Evolutionary conservation across 108 stramenopile species (phyloP).

Genomic region (Parmales sp.): DNA sequence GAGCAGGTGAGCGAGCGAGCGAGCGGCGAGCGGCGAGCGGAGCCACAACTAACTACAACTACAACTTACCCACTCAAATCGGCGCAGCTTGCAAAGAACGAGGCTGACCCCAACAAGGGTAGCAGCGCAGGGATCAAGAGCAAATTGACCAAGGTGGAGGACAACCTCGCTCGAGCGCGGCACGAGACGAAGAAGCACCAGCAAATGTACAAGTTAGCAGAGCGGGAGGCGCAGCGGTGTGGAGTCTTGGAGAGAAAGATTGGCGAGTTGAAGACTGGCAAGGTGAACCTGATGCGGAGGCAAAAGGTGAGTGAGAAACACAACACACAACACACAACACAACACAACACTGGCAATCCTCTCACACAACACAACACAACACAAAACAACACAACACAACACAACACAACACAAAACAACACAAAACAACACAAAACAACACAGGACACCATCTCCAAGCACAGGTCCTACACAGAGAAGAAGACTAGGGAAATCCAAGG

Average conservation of each 20-base stretch:
- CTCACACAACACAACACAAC: too few species aligned
- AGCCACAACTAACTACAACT: too few species aligned
- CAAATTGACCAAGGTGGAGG: slow-evolving; percentile 60
- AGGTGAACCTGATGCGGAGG: slow-evolving; percentile 56
- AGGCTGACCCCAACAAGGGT: slow-evolving; percentile 54
- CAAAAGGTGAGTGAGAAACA: too few species aligned
- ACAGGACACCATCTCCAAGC: slow-evolving; percentile 48
- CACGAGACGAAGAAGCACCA: slow-evolving; percentile 56
- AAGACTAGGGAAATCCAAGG: slow-evolving; percentile 63
- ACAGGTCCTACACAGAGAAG: slow-evolving; percentile 52
- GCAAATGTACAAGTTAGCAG: slow-evolving; percentile 58
- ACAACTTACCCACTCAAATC: too few species aligned
- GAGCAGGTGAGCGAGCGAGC: too few species aligned
- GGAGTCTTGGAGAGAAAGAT: slow-evolving; percentile 62
- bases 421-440: too few species aligned
- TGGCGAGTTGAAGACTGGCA: slow-evolving; percentile 54
- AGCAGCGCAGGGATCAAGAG: slow-evolving; percentile 58
- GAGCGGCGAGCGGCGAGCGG: too few species aligned
- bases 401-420: too few species aligned
- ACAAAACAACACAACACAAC: too few species aligned
- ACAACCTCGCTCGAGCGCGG: slow-evolving; percentile 48
- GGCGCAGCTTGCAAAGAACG: slow-evolving; percentile 57
- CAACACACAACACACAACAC: too few species aligned
- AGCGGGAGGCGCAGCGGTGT: slow-evolving; percentile 59
- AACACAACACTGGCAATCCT: too few species aligned